Base-by-base conservation (phyloP, 805 yeast genomes). In the Myxozyma sirexii region DNA sequence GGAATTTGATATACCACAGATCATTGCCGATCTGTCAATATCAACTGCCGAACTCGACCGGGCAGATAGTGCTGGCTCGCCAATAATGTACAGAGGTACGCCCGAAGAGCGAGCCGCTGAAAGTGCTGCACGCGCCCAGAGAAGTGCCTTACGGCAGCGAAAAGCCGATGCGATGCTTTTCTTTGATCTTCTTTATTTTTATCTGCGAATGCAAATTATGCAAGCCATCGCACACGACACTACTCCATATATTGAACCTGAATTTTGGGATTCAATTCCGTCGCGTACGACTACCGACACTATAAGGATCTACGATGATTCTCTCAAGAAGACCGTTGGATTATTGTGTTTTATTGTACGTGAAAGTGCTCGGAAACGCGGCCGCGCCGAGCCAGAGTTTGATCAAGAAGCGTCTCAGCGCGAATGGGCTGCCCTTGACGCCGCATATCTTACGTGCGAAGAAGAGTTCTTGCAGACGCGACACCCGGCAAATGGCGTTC, bases 191-290 rank as follows among this genome's bases (percentile, higher is more conserved):
- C 44, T 59, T 24, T 54, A 35, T 17, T 59, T 59, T 19, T 59
- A 31, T 27, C 47, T 49, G 42, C 53, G 58, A 23, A 54, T 54
- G 59, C 54, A 59, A 26, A 54, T 39, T 31, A 59, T 54, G 62
- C 55, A 48, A 13, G 37, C 56, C 3, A 29, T 59, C 7, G 43
- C 59, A 19, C 42, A n/a, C 29, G 62, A 59, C 31, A 35, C 56
- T 2, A 21, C 43, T 21, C 58, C 55, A 27, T 53, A 54, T 23
- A 19, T 59, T n/a, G 37, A 39, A 15, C 17, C 31, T 13, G 19
- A 12, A 15, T 54, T 54, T 23, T 59, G 58, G 59, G 47, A 43
- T 15, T 4, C 4, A 24, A 49, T 59, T 4, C 59, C 56, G 3
- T 37, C 47, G 15, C 57, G 62, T 13, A 35, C 37, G 24, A 27